These are phyloP conservation scores for Singerocomus rubriflavus DNA, from an alignment of 1,284 basidiomycete species.

Conservation along the genomic window DNA sequence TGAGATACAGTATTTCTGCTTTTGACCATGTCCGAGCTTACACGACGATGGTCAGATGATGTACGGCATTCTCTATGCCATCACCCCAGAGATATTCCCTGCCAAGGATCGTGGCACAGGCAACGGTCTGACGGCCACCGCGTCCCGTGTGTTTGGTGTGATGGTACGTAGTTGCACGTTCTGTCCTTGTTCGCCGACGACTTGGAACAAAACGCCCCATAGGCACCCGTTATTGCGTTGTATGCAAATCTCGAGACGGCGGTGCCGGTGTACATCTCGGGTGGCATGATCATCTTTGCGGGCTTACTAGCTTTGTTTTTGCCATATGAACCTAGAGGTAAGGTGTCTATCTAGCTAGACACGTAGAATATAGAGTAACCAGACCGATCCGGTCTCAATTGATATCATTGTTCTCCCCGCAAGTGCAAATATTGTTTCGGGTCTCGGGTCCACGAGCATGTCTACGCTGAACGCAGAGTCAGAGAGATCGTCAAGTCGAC, in stretches of 20 bases:
- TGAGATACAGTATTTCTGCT: too few species aligned
- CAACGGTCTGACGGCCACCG: conserved; percentile 60
- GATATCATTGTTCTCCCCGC: too few species aligned
- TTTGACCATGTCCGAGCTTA: neutral
- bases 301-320: conserved; percentile 66
- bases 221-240: conserved; percentile 73
- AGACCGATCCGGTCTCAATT: too few species aligned
- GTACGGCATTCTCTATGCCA: conserved; percentile 71
- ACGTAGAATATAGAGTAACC: neutral
- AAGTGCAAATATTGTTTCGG: too few species aligned
- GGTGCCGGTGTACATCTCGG: conserved; percentile 76
- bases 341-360: conserved; percentile 55
- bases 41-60: conserved; percentile 44
- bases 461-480: too few species aligned
- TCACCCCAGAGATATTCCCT: conserved; percentile 68
- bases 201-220: neutral
- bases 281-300: conserved; percentile 64
- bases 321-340: conserved; percentile 74
- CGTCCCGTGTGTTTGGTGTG: conserved; percentile 62
- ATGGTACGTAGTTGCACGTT: conserved; percentile 39
- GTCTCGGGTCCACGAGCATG: too few species aligned
- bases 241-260: conserved; percentile 64
- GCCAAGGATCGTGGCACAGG: conserved; percentile 72
- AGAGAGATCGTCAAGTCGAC: too few species aligned
- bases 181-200: neutral